Evolutionary conservation across 139 green algal species (phyloP), one percentile per base, ranked within the genome.

Genomic region (Chlorella sorokiniana): DNA sequence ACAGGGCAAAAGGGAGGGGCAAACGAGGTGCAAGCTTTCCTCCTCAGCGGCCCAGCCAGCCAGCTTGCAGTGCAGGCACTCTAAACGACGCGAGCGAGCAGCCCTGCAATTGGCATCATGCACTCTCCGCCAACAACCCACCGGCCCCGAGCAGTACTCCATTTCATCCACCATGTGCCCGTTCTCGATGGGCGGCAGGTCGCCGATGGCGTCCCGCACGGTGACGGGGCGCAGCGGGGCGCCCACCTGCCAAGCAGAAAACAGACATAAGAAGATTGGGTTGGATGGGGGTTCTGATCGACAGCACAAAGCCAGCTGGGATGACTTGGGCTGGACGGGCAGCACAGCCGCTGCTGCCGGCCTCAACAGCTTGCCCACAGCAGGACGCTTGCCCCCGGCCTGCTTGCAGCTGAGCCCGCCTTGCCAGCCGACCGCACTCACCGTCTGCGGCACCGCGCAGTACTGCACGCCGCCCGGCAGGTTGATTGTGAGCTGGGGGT

Each of bases 121-220:
- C 75, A 81, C 33, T 37, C 69, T 48, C 87, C 11, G 48, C 16
- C 16, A 33, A 6, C 61, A 40, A 44, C 88, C 52, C 35, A 76
- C 52, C 61, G 83, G 83, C 18, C 38, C 29, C 79, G 37, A 61
- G 9, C 59, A 42, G 44, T 92, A 92, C 52, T 87, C 70, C 84
- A 93, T 90, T 45, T 92, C 90, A 51, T 89, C 88, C 31, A 65
- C 33, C 25, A 84, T 79, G 31, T 89, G 79, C 38, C 95, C 96
- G 79, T 99, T 99, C 42, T 80, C 78, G 31, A 99, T 93, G 45
- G 76, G 31, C 0, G 96, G 96, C 84, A 99, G 88, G 86, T 99
- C 96, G 8, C 79, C 84, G 74, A 99, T 99, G 38, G 92, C 93
- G 84, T 99, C 96, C 4, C 88, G 86, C 69, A 99, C 96, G 1